Conservation (phyloP, 2,329 filamentous ascomycete species). For the Amphichorda felina region DNA sequence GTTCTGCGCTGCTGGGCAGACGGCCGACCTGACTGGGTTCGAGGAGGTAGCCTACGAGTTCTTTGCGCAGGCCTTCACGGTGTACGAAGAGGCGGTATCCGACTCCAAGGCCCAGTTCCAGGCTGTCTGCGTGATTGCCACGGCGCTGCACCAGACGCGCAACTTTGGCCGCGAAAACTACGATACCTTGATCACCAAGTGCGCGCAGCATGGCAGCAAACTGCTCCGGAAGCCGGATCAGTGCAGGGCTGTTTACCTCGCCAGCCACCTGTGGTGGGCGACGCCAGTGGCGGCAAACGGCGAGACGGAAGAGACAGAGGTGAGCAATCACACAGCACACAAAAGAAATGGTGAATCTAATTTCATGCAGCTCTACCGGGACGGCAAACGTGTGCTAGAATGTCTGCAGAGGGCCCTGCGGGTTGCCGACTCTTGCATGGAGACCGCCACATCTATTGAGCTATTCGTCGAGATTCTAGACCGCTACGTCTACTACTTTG, state of each 20-base stretch:
- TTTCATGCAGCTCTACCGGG: constrained; percentile 69
- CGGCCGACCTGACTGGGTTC: constrained; percentile 81
- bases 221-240: constrained; percentile 96
- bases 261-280: constrained; percentile 97
- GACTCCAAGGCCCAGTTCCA: constrained; percentile 97
- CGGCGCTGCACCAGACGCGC: constrained; percentile 75
- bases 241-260: constrained; percentile 90
- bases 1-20: constrained; percentile 85
- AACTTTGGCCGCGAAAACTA: constrained; percentile 97
- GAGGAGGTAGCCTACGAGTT: constrained; percentile 98
- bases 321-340: constrained; percentile 29
- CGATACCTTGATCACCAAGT: constrained; percentile 96
- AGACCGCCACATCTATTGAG: constrained; percentile 92
- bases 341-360: constrained; percentile 9
- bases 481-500: constrained; percentile 98
- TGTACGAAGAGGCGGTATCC: constrained; percentile 92
- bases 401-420: constrained; percentile 90
- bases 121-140: constrained; percentile 88
- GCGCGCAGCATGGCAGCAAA: constrained; percentile 91
- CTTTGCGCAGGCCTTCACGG: constrained; percentile 94
- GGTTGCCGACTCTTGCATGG: constrained; percentile 98
- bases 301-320: constrained; percentile 71
- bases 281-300: constrained; percentile 66
- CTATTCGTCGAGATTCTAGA: constrained; percentile 98
- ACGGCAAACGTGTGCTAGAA: constrained; percentile 93